phyloP scores from a whole-genome alignment of 2,329 filamentous ascomycete species.

The Fusarium guadeloupense region DNA sequence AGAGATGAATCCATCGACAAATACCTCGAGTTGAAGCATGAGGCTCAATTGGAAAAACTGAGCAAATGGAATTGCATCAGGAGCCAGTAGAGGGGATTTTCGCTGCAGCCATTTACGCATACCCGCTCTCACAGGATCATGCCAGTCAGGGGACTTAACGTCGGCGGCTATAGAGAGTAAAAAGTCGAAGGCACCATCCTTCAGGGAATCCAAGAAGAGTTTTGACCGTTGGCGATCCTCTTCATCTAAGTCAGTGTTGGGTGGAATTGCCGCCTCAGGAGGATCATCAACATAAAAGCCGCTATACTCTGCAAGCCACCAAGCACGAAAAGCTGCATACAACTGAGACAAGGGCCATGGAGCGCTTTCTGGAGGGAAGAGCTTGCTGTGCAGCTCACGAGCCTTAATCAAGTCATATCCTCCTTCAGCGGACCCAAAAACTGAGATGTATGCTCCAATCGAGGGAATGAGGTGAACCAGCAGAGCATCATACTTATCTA shows the following conservation, averaged over 20 bases:
- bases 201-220: conserved; percentile 78
- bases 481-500: conserved; percentile 79
- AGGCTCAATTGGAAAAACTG: conserved; percentile 76
- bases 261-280: conserved; percentile 63
- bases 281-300: conserved; percentile 84
- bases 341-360: conserved; percentile 79
- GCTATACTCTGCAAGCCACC: conserved; percentile 95
- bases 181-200: conserved; percentile 93
- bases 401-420: conserved; percentile 73
- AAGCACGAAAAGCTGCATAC: conserved; percentile 79
- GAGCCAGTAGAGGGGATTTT: conserved; percentile 74
- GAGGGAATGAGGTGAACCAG: conserved; percentile 84
- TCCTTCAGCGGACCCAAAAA: conserved; percentile 81
- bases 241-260: conserved; percentile 70
- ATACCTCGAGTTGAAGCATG: conserved; percentile 84
- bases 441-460: conserved; percentile 78
- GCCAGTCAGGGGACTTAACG: conserved; percentile 82
- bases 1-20: conserved; percentile 91
- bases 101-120: conserved; percentile 85
- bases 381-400: conserved; percentile 72
- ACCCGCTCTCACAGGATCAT: conserved; percentile 84
- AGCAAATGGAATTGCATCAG: conserved; percentile 75
- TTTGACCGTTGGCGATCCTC: conserved; percentile 78
- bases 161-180: conserved; percentile 86
- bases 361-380: conserved; percentile 74